These are phyloP conservation scores for Mortierella sp. DNA, from an alignment of 371 early-diverging fungal species.

Conservation along the genomic window DNA sequence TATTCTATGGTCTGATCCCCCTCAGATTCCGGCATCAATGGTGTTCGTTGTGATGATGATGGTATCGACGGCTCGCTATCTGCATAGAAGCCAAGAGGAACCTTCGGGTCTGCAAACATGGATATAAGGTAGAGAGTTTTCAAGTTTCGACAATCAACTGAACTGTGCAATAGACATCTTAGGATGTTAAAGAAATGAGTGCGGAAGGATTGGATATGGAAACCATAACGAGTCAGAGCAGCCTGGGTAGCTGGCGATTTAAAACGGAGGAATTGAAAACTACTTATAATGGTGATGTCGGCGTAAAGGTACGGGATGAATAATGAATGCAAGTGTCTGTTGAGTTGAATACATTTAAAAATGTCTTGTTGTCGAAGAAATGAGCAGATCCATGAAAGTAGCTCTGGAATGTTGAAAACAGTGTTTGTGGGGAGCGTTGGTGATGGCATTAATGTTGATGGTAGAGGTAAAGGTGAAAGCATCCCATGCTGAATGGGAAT, in stretches of 20 bases:
- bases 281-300: too few species aligned
- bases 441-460: too few species aligned
- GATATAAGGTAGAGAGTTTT: slow-evolving; percentile 22
- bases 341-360: too few species aligned
- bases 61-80: background rate
- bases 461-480: too few species aligned
- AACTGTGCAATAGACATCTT: background rate
- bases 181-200: slow-evolving; percentile 23
- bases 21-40: background rate
- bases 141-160: slow-evolving; percentile 16
- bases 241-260: background rate
- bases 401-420: too few species aligned
- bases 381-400: too few species aligned
- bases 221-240: slow-evolving; percentile 13
- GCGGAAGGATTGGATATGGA: slow-evolving; percentile 18
- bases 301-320: too few species aligned
- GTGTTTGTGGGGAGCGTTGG: too few species aligned
- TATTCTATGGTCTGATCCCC: background rate
- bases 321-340: too few species aligned
- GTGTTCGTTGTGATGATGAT: background rate
- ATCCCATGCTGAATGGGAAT: too few species aligned
- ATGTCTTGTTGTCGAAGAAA: too few species aligned
- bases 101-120: slow-evolving; percentile 19
- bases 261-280: too few species aligned
- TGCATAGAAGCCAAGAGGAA: slow-evolving; percentile 6